phyloP scores from a whole-genome alignment of 345 rosid species.

The Lumnitzera racemosa region DNA sequence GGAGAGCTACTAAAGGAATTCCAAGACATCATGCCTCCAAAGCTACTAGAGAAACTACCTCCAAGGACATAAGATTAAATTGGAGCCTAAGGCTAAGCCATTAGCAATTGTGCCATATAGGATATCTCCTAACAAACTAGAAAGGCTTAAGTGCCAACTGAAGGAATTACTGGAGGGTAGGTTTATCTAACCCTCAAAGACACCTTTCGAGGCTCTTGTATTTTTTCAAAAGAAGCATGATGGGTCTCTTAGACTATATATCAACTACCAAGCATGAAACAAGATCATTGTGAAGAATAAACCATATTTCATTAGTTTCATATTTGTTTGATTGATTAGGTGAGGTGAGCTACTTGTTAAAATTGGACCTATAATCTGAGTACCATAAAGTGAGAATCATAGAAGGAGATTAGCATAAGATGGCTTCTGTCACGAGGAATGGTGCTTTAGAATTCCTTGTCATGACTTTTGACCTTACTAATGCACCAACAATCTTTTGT shows the following conservation, averaged over 20 bases:
- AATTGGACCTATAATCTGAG: slow-evolving; percentile 5
- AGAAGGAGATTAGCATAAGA: slow-evolving; percentile 6
- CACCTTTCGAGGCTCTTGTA: background rate
- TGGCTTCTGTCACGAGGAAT: background rate
- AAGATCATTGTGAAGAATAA: slow-evolving; percentile 13
- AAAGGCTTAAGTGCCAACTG: background rate
- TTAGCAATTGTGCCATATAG: background rate
- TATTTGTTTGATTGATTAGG: slow-evolving; percentile 5
- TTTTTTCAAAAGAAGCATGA: slow-evolving; percentile 1
- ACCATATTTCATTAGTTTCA: background rate
- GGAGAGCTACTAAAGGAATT: too few relatives aligned
- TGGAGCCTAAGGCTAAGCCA: too few relatives aligned
- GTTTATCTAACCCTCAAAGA: background rate
- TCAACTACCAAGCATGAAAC: slow-evolving; percentile 6
- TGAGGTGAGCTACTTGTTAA: background rate
- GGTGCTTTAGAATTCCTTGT: background rate
- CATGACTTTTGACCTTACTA: background rate
- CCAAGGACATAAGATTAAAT: too few relatives aligned
- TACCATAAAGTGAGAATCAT: slow-evolving; percentile 10
- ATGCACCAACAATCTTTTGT: background rate
- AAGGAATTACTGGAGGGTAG: background rate
- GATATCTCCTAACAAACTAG: background rate
- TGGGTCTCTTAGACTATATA: background rate
- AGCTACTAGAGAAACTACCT: too few relatives aligned
- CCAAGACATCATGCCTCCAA: too few relatives aligned